Base-by-base conservation (phyloP, 2,329 filamentous ascomycete species). In the Chrysosporium queenslandicum region DNA sequence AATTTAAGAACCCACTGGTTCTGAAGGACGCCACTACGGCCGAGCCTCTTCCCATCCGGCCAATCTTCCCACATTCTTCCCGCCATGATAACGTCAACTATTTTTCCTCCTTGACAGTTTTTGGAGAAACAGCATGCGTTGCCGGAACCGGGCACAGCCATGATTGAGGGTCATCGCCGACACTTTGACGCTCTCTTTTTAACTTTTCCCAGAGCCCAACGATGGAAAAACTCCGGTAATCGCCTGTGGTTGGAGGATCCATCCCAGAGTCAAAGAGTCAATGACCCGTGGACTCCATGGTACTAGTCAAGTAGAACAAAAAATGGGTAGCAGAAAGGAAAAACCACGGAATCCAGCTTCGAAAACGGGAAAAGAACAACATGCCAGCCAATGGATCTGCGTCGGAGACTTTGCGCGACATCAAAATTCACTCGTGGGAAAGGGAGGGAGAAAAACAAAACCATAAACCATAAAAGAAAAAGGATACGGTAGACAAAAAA, bases 211-310 rank as follows among this genome's bases (percentile, higher is more conserved):
- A 32, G 6, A 21, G 18, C n/a, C 36, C 36, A 49, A 30, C 36
- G 11, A n/a, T 41, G 34, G 36, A 30, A 40, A 8, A n/a, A n/a
- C n/a, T 32, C 12, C 21, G 46, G 36, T 49, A 20, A 29, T 25
- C n/a, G 46, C 36, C 12, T 49, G 21, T 49, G 46, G 46, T 49
- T 49, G 46, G 46, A 41, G 46, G 46, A 41, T 49, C 25, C 16
- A 2, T 8, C 36, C 30, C 23, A 41, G 46, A 30, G 23, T 30
- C n/a, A 41, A 20, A 40, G 34, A 30, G 25, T 49, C 46, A 32
- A 49, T 49, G 46, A 49, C 25, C 46, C 46, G 46, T 49, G 46
- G 46, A 49, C 36, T 41, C 16, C 16, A 11, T 6, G 20, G 32
- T n/a, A n/a, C n/a, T n/a, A 34, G 5, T 34, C 32, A 6, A 34